These are phyloP conservation scores for Komagataella kurtzmanii DNA, from an alignment of 805 yeast species.

Conservation along the genomic window DNA sequence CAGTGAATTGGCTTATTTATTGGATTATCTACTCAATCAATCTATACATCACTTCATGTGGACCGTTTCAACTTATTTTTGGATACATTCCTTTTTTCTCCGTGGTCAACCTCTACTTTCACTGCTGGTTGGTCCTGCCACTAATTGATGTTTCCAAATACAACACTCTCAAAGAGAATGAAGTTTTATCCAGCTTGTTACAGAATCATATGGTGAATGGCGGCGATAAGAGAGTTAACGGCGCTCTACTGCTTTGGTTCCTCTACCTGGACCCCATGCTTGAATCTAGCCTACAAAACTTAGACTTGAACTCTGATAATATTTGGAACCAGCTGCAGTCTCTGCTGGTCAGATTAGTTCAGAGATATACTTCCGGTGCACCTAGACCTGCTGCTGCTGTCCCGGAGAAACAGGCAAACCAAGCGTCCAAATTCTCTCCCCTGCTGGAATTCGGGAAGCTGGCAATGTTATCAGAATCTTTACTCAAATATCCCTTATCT, in stretches of 20 bases:
- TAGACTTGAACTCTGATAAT: slow-evolving; percentile 1
- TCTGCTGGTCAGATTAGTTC: neutral
- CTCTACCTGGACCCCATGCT: slow-evolving; percentile 24
- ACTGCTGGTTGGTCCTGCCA: slow-evolving; percentile 50
- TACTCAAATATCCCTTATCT: neutral
- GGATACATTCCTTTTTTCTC: slow-evolving; percentile 41
- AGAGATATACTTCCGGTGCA: neutral
- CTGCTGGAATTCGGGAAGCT: neutral
- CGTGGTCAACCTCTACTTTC: slow-evolving; percentile 29
- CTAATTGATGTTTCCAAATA: slow-evolving; percentile 9
- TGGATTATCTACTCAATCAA: slow-evolving; percentile 51
- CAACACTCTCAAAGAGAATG: neutral
- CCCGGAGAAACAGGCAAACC: neutral
- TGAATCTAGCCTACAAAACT: slow-evolving; percentile 10
- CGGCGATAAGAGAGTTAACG: slow-evolving; percentile 9
- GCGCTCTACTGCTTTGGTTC: slow-evolving; percentile 27
- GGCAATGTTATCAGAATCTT: neutral
- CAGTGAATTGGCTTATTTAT: slow-evolving; percentile 31
- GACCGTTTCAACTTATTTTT: slow-evolving; percentile 23
- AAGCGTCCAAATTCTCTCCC: neutral
- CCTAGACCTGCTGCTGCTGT: neutral
- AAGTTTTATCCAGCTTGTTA: slow-evolving; percentile 4
- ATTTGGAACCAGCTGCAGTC: slow-evolving; percentile 4
- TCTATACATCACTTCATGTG: slow-evolving; percentile 6
- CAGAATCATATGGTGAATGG: slow-evolving; percentile 4